Evolutionary conservation across 129 eudicot genomes (phyloP).

Genomic region (Erigeron canadensis): DNA sequence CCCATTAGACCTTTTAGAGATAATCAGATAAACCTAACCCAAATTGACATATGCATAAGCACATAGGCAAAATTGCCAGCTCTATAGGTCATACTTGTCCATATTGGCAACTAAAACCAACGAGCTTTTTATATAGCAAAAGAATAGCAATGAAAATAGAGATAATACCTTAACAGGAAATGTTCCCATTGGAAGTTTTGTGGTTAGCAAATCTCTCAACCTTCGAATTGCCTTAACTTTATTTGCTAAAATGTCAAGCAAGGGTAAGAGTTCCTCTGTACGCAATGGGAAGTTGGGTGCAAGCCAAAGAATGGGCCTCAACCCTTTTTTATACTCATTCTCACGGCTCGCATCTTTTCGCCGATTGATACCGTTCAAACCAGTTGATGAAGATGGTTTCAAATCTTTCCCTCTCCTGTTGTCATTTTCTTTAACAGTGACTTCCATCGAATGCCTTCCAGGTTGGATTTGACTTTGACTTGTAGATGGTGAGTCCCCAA

Average conservation of each 20-base stretch:
- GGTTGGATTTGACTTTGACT: constrained; percentile 43
- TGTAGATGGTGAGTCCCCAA: constrained; percentile 51
- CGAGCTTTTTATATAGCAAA: background rate
- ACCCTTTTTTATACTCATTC: constrained; percentile 87
- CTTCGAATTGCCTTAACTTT: constrained; percentile 93
- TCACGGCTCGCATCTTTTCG: constrained; percentile 66
- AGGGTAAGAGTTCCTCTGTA: constrained; percentile 83
- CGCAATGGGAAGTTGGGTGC: constrained; percentile 77
- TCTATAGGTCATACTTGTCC: background rate
- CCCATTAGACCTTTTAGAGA: background rate
- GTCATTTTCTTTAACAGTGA: constrained; percentile 53
- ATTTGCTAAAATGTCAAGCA: constrained; percentile 94
- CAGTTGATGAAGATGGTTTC: constrained; percentile 51
- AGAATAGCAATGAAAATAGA: background rate
- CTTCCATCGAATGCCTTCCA: constrained; percentile 65
- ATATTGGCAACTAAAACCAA: background rate
- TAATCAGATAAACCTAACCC: background rate
- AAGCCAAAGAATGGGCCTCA: constrained; percentile 94
- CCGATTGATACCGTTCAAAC: constrained; percentile 43
- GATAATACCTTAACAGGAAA: constrained; percentile 89
- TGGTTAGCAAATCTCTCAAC: constrained; percentile 86
- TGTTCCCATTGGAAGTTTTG: constrained; percentile 93
- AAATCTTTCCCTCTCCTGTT: constrained; percentile 45
- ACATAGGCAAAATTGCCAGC: background rate
- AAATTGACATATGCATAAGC: background rate